Base-by-base conservation (phyloP, 768 basidiomycete species). In the Amanita molliuscula region DNA sequence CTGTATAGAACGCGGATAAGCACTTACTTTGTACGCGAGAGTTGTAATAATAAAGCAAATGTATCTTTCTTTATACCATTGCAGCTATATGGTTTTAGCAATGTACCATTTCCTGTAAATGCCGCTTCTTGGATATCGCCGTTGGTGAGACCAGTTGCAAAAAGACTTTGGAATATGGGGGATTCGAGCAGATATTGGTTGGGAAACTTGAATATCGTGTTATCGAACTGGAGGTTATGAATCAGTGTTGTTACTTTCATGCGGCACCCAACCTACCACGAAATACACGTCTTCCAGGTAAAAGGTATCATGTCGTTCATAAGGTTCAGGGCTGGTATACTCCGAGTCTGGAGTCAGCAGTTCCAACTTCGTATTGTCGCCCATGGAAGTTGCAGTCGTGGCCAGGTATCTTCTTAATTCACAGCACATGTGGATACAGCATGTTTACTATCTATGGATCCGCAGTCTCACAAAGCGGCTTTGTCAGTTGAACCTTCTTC, bases 141-240 rank as follows among this genome's bases (percentile, higher is more conserved):
- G 36, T 13, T 38, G 20, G 6, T 4, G 18, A 20, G 4, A 18
- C n/a, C 20, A 2, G 6, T 26, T 45, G 16, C 31, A 5, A 47
- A 35, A 18, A 36, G 31, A 11, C n/a, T 3, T 34, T 26, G 29
- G 33, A 47, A 34, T 35, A 35, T 35, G 13, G 45, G 45, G 20
- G 45, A 47, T 8, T 47, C 45, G 11, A 34, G 45, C n/a, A 47
- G 21, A 13, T 47, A 47, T 6, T 18, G 31, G 8, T 35, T 33
- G 2, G 45, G 45, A 18, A 47, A n/a, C 20, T 47, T 47, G 45
- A 47, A 47, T 16, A 47, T 34, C 21, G 29, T 47, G 4, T 47
- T 25, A 11, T 47, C 33, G 15, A 47, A 33, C 45, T 47, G 31
- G 33, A 21, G 45, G 15, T 15, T 26, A 26, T 29, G 45, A 18